Conservation (phyloP, 768 basidiomycete genomes). For the Xanthoconium purpureum region DNA sequence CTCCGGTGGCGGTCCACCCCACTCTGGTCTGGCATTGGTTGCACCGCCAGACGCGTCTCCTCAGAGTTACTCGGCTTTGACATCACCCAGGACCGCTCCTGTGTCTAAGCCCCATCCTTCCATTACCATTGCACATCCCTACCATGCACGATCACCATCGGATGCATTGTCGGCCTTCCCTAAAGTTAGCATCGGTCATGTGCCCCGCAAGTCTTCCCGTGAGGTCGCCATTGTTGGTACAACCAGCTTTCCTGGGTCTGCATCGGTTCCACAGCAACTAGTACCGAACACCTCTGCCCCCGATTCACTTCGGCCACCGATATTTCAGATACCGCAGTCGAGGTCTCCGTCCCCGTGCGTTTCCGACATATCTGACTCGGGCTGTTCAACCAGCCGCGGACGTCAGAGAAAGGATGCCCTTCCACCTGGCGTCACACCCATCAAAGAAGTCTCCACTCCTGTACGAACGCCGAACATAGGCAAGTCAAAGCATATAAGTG, state of each 20-base stretch:
- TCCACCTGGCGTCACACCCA: conserved; percentile 29
- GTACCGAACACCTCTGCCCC: conserved; percentile 29
- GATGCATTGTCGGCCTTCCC: conserved; percentile 37
- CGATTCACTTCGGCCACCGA: conserved; percentile 34
- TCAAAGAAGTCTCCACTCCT: conserved; percentile 28
- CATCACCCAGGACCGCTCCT: conserved; percentile 52
- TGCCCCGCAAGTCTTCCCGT: conserved; percentile 44
- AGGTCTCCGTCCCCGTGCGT: conserved; percentile 32
- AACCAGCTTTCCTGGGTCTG: conserved; percentile 27
- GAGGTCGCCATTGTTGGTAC: conserved; percentile 55
- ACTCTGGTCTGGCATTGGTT: conserved; percentile 57
- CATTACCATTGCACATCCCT: conserved; percentile 12
- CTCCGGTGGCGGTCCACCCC: conserved; percentile 31
- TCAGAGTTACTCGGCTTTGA: conserved; percentile 48
- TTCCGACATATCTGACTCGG: conserved; percentile 33
- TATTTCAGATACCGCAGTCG: conserved; percentile 37
- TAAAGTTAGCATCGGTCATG: conserved; percentile 33
- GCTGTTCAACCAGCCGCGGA: conserved; percentile 26
- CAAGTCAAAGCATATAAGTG: conserved; percentile 54
- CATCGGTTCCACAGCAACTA: conserved; percentile 27
- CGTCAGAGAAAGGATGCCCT: conserved; percentile 36
- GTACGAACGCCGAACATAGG: conserved; percentile 62
- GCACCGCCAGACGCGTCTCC: conserved; percentile 69
- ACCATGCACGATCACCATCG: conserved; percentile 48
- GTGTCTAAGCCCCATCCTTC: conserved; percentile 21